Percentiles rank a stretch among this genome's conserved stretches.
These are phyloP conservation scores for Dinochytrium kinnereticum DNA, from an alignment of 371 early-diverging fungal species.

Conservation along the genomic window DNA sequence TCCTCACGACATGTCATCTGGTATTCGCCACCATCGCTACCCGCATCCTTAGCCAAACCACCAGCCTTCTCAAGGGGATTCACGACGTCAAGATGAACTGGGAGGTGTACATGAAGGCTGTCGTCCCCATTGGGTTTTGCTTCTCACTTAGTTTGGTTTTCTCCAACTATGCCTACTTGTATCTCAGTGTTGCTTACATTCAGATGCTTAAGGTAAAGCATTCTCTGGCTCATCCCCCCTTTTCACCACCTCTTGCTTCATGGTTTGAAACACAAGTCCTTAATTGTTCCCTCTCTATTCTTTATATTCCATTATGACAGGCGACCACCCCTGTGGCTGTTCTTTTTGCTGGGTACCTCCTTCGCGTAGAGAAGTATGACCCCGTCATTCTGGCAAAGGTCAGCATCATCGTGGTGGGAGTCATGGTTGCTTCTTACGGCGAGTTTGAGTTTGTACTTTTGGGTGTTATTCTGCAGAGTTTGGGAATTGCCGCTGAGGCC, in stretches of 20 bases:
- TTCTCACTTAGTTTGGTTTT: conserved; percentile 40
- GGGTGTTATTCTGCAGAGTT: conserved; percentile 34
- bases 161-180: conserved; percentile 43
- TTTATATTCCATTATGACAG: conserved; percentile 13
- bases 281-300: background rate
- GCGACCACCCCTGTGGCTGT: conserved; percentile 43
- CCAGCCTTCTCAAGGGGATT: conserved; percentile 33
- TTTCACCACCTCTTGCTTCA: too few species aligned
- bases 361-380: conserved; percentile 25
- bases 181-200: conserved; percentile 42
- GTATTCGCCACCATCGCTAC: conserved; percentile 43
- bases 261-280: background rate
- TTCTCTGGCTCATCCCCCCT: too few species aligned
- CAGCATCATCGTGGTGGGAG: conserved; percentile 39
- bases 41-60: conserved; percentile 27
- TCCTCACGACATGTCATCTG: conserved; percentile 46
- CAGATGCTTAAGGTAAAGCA: conserved; percentile 49
- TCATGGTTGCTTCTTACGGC: conserved; percentile 40
- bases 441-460: conserved; percentile 38
- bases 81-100: conserved; percentile 28
- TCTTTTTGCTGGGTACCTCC: conserved; percentile 24
- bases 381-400: conserved; percentile 27
- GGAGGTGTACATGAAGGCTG: conserved; percentile 19
- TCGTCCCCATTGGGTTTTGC: conserved; percentile 39
- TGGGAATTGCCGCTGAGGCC: conserved; percentile 36